Percentiles rank a stretch among this genome's conserved stretches.
Evolutionary conservation across 2,329 filamentous ascomycete genomes (phyloP).

Genomic region (Xylariomycetidae sp.): DNA sequence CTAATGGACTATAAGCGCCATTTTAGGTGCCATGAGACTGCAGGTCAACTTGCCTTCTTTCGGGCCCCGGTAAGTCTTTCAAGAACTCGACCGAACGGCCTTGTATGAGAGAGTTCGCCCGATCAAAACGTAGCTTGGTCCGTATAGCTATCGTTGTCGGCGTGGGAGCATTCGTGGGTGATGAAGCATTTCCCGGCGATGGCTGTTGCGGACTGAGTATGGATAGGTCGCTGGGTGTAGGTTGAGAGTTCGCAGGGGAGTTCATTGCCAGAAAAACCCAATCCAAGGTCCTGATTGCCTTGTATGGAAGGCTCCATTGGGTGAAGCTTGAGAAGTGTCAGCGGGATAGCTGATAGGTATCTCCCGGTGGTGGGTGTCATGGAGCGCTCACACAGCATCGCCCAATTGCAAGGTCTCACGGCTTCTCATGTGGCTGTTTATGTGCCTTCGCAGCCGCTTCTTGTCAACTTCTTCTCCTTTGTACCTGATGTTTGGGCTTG

Average conservation of each 20-base stretch:
- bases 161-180: slow-evolving; percentile 18
- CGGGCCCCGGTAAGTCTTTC: slow-evolving; percentile 15
- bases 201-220: slow-evolving; percentile 5
- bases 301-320: slow-evolving; percentile 1
- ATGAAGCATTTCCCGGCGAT: slow-evolving; percentile 10
- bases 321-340: slow-evolving; percentile 2
- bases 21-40: slow-evolving; percentile 3
- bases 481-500: slow-evolving; percentile 11
- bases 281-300: slow-evolving; percentile 2
- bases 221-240: slow-evolving; percentile 19
- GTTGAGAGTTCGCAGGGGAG: slow-evolving; percentile 1
- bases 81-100: slow-evolving; percentile 22
- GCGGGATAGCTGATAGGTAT: neutral
- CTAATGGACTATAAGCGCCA: slow-evolving; percentile 12
- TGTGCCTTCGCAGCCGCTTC: slow-evolving; percentile 20
- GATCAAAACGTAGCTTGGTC: slow-evolving; percentile 14
- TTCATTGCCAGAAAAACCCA: slow-evolving; percentile 2
- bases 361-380: too few relatives aligned
- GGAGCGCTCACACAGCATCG: slow-evolving; percentile 1
- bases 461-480: slow-evolving; percentile 21
- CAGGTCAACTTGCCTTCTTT: slow-evolving; percentile 8
- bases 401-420: neutral
- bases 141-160: slow-evolving; percentile 13
- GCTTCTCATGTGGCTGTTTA: slow-evolving; percentile 8
- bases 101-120: slow-evolving; percentile 20